Evolutionary conservation across 768 basidiomycete species (phyloP).

Genomic region (Daedalea quercina): DNA sequence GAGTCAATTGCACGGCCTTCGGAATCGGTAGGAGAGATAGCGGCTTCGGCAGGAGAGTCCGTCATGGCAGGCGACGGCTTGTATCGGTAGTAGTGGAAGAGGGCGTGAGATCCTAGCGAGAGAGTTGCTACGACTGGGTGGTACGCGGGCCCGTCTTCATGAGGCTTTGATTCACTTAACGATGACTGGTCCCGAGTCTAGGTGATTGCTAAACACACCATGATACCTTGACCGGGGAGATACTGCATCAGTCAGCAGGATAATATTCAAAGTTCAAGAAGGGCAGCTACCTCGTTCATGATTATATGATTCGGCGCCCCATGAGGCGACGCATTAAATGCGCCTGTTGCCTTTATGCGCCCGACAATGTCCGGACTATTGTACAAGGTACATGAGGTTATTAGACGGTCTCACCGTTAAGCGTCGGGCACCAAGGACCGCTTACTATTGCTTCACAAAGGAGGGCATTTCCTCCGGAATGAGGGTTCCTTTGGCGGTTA

Average conservation of each 20-base stretch:
- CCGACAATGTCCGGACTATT: conserved; percentile 73
- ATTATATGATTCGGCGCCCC: conserved; percentile 82
- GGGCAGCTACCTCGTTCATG: conserved; percentile 64
- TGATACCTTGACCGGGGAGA: conserved; percentile 86
- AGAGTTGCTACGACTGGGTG: conserved; percentile 86
- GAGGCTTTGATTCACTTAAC: conserved; percentile 48
- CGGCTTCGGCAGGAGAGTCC: too few relatives aligned
- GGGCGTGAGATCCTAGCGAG: conserved; percentile 75
- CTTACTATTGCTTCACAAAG: conserved; percentile 62
- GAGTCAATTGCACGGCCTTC: conserved; percentile 54
- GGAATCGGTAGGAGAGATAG: conserved; percentile 3
- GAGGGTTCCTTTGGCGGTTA: conserved; percentile 61
- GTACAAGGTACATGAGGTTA: conserved; percentile 5
- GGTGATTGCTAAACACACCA: conserved; percentile 43
- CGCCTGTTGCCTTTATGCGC: conserved; percentile 59
- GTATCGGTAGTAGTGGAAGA: conserved; percentile 81
- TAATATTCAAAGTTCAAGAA: not conserved
- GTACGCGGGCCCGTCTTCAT: conserved; percentile 90
- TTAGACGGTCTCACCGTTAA: conserved; percentile 5
- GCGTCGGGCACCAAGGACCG: not conserved
- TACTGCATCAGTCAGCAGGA: conserved; percentile 40
- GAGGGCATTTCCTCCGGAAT: conserved; percentile 63
- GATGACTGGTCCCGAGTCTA: conserved; percentile 2
- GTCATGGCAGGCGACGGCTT: conserved; percentile 18
- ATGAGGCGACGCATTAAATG: conserved; percentile 58